Base-by-base conservation (phyloP, 2,329 filamentous ascomycete genomes). In the Fusarium gaditjirri region DNA sequence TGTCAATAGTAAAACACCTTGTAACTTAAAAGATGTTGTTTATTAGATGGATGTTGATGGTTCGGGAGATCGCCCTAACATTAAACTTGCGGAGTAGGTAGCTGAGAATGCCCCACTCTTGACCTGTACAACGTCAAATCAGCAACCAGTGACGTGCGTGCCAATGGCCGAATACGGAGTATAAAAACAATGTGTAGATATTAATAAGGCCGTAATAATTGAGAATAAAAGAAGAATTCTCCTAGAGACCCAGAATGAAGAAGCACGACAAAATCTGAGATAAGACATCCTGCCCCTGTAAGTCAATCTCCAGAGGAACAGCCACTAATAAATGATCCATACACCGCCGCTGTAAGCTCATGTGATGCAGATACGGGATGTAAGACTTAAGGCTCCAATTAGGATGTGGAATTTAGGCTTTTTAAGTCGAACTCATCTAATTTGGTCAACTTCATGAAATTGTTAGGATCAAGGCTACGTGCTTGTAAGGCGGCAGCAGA, bases 81-180 rank as follows among this genome's bases (percentile, higher is more conserved):
- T 25, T 25, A 25, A 25, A 58, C 25, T 65, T 75, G 74, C 59
- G 72, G 74, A 74, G 74, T 64, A 67, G 62, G 25, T 25, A 25
- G 25, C 47, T 58, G 36, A 19, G 14, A 16, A 39, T 11, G 65
- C 57, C 72, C 74, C 70, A 72, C 74, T 65, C 61, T 70, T 62
- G 53, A 47, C 42, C 43, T 61, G 46, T 57, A 61, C 43, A 33
- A 67, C 65, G 65, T 69, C 73, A 76, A 75, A 74, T 74, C 62
- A 76, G 55, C 49, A 47, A 16, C 35, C 23, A 56, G 66, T 66
- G 64, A 63, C 72, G 72, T 70, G 74, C 65, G 56, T 44, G 46
- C 33, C 23, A 12, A 62, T 46, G 64, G 50, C 70, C 57, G 62
- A 63, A 61, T 38, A 53, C 36, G 68, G 60, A 70, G 58, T 47